Conservation (phyloP, 345 rosid species). For the Arabis alpina region DNA sequence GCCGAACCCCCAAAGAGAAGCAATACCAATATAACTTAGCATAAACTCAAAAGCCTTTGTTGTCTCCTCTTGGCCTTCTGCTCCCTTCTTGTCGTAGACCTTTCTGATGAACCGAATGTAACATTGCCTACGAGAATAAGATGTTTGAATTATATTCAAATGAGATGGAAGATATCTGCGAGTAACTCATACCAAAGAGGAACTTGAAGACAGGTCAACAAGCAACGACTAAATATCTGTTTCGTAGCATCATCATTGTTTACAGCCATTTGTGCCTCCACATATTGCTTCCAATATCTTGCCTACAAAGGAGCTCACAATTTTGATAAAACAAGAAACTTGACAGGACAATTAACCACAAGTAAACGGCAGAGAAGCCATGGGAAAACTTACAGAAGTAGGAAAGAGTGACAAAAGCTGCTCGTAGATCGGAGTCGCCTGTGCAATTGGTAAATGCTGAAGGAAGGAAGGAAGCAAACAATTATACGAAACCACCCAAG, state of each 20-base stretch:
- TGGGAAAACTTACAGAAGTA: conserved; percentile 72
- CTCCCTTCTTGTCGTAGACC: conserved; percentile 87
- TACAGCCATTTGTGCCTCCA: conserved; percentile 82
- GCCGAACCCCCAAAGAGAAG: conserved; percentile 29
- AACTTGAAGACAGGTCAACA: conserved; percentile 89
- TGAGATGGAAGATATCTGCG: conserved; percentile 18
- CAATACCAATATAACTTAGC: conserved; percentile 83
- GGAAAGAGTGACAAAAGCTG: conserved; percentile 80
- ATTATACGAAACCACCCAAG: not conserved
- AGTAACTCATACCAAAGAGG: conserved; percentile 74
- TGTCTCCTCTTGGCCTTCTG: conserved; percentile 92
- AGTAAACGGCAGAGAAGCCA: not conserved
- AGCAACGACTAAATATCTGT: conserved; percentile 91
- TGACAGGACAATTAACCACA: conserved; percentile 11
- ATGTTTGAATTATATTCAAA: conserved; percentile 23
- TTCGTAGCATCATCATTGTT: conserved; percentile 91
- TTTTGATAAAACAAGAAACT: conserved; percentile 10
- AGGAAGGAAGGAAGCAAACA: conserved; percentile 20
- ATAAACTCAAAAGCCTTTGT: conserved; percentile 89
- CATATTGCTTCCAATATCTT: conserved; percentile 95
- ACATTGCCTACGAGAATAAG: conserved; percentile 64
- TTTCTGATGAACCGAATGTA: conserved; percentile 92
- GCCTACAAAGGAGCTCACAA: conserved; percentile 57
- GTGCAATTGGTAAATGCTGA: conserved; percentile 76
- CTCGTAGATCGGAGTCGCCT: conserved; percentile 83